Evolutionary conservation across 1,284 basidiomycete genomes (phyloP), one percentile per base, ranked within the genome.

Genomic region (Pseudozyma sp.): DNA sequence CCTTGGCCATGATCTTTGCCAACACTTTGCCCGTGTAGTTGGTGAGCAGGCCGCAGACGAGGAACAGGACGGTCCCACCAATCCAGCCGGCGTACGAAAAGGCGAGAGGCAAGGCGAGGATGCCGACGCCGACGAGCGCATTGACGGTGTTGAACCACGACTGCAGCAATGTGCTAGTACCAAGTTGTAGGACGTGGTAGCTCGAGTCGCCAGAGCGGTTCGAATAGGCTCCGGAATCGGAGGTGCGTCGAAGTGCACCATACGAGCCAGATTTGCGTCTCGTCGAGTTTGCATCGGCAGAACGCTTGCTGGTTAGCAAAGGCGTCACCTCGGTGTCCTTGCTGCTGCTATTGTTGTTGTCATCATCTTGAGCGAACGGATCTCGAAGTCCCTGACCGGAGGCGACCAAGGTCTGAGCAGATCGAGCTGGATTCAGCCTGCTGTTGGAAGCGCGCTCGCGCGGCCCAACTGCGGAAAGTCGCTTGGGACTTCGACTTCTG

Each of bases 131-230:
- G 19, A 83, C 71, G 4, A 84, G 67, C 5, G 80, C 82, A 60
- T 84, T 84, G 59, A 84, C 75, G 7, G 77, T 78, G 54, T 84
- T 84, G 77, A 84, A 84, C 81, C 80, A 82, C 29, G 79, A 79
- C 59, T 84, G 82, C 16, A 75, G 62, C 33, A 83, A 72, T 0
- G 82, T 83, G 59, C 75, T 78, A 42, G 68, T 75, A 16, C 80
- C 78, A 13, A 68, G 54, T 17, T 68, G 63, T 10, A 51, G 53
- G 9, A 45, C 13, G 16, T 44, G 55, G 14, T 57, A 52, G 50
- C 42, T 53, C 17, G 70, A 72, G 7, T 65, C 52, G 29, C 45
- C 54, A 5, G 64, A 56, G 2, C 49, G 59, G 11, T 33, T 33
- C 5, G 65, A 60, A 10, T 59, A 8, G 19, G 49, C 53, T 7